phyloP scores from a whole-genome alignment of 352 stramenopile genomes.

The Phytopythium mirpurense region DNA sequence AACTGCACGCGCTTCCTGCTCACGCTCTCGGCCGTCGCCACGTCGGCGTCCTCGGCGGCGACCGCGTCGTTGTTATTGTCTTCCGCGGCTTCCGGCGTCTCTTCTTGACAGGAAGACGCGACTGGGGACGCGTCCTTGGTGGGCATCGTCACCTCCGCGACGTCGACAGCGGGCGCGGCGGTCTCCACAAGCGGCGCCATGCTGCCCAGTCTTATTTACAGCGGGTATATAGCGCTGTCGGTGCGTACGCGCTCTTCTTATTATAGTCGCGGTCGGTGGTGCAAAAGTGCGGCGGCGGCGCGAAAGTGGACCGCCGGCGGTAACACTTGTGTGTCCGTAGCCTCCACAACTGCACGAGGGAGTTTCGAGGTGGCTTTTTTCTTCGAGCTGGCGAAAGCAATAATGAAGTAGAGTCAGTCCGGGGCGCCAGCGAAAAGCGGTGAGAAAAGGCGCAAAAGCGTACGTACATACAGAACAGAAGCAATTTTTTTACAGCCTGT shows the following conservation, averaged over 20 bases:
- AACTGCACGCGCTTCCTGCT: constrained; percentile 53
- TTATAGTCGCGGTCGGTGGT: background rate
- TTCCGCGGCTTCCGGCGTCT: constrained; percentile 17
- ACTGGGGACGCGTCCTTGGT: constrained; percentile 13
- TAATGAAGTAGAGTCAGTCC: constrained; percentile 7
- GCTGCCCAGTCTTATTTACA: too few species aligned
- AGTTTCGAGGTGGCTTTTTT: background rate
- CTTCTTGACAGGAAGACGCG: too few species aligned
- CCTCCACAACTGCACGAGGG: background rate
- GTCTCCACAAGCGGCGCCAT: constrained; percentile 31
- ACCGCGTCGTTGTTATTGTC: constrained; percentile 16
- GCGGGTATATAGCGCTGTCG: too few species aligned
- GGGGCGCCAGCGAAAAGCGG: background rate
- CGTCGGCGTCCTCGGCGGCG: constrained; percentile 5
- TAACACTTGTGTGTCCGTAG: background rate
- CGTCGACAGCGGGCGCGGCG: constrained; percentile 6
- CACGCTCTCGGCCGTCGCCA: constrained; percentile 6
- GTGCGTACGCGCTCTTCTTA: too few species aligned
- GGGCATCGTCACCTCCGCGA: constrained; percentile 12
- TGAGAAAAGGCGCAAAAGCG: constrained; percentile 1
- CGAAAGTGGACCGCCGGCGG: background rate
- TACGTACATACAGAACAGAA: background rate
- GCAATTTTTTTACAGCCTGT: too few species aligned
- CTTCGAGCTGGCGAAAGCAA: constrained; percentile 2
- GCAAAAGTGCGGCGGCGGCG: background rate